A percentile compares a stretch with the other conserved stretches of the same genome.
These are phyloP conservation scores for Phytophthora pluvialis DNA, from an alignment of 352 stramenopile genomes.

Conservation along the genomic window DNA sequence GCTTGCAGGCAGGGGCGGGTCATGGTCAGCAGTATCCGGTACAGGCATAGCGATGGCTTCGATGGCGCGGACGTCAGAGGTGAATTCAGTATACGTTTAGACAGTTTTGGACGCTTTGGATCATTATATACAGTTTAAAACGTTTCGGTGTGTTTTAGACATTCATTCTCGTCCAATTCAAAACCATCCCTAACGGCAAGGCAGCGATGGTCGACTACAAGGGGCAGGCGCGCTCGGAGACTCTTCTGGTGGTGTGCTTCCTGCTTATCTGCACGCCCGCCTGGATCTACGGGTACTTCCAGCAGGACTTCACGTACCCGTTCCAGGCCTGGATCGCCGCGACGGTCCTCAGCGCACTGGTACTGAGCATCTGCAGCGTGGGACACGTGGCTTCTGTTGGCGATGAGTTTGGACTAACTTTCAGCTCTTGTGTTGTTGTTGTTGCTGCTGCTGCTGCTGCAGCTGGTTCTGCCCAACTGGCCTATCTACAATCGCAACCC, in stretches of 20 bases:
- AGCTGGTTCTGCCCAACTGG: constrained; percentile 86
- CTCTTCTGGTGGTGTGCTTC: constrained; percentile 69
- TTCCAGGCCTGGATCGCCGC: constrained; percentile 75
- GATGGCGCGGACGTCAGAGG: too few relatives aligned
- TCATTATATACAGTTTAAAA: constrained; percentile 12
- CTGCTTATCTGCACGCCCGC: constrained; percentile 77
- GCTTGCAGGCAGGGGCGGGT: too few relatives aligned
- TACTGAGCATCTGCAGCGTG: constrained; percentile 22
- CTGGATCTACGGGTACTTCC: constrained; percentile 85
- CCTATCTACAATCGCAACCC: constrained; percentile 84
- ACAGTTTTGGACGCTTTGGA: constrained; percentile 10
- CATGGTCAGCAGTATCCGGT: too few relatives aligned
- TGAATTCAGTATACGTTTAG: background rate
- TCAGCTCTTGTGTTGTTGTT: constrained; percentile 2
- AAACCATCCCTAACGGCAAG: constrained; percentile 1
- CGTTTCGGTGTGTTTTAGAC: background rate
- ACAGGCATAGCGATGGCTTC: too few relatives aligned
- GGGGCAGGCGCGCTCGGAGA: constrained; percentile 75
- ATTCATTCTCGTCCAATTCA: constrained; percentile 7
- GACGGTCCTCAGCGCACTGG: constrained; percentile 62
- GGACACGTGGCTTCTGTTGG: constrained; percentile 28
- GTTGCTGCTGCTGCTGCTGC: background rate
- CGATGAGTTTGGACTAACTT: constrained; percentile 5
- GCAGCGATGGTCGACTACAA: constrained; percentile 87
- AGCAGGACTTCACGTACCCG: constrained; percentile 85